Base-by-base conservation (phyloP, 2,329 filamentous ascomycete species). In the Botrytis cinerea region DNA sequence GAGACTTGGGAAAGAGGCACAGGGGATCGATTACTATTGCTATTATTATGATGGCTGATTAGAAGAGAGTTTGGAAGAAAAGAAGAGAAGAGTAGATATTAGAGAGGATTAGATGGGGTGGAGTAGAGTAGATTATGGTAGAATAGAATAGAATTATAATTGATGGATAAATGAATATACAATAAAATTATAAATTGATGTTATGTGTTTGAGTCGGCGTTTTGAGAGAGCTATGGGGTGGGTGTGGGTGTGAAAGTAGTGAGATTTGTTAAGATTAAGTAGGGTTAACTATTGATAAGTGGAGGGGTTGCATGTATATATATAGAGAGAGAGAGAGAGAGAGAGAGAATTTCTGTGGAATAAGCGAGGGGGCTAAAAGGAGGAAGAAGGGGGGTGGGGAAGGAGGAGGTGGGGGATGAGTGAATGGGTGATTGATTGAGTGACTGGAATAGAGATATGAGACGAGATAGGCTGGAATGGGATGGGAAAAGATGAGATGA, bases 261-360 rank as follows among this genome's bases (percentile, higher is more conserved):
- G n/a, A 14, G 25, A 28, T 16, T 25, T 54, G 10, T 10, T 10
- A 3, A 22, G 45, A 3, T 10, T 10, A 8, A 22, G 45, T 4
- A 22, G 4, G 10, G 2, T 57, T 1, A 0, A 16, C 16, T 32
- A 28, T 28, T 28, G 0, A 32, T 28, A 0, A 32, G 54, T 57
- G 28, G 8, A 32, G 54, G 6, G 2, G 9, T 35, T 48, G 10
- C 8, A 48, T 48, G 20, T 25, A 48, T 2, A 9, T 38, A 38
- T 8, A 38, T 38, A 38, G 14, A 18, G 28, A 32, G 28, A 32
- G 38, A 38, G 38, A 9, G 38, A 38, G 38, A 9, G 38, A 9
- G 38, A 9, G 38, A 9, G 38, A 38, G 38, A 38, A 38, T 38
- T 38, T 1, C 9, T 7, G 7, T 8, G 38, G 54, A n/a, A 25